phyloP scores from a whole-genome alignment of 2,329 filamentous ascomycete species.

The Penicillium italicum region DNA sequence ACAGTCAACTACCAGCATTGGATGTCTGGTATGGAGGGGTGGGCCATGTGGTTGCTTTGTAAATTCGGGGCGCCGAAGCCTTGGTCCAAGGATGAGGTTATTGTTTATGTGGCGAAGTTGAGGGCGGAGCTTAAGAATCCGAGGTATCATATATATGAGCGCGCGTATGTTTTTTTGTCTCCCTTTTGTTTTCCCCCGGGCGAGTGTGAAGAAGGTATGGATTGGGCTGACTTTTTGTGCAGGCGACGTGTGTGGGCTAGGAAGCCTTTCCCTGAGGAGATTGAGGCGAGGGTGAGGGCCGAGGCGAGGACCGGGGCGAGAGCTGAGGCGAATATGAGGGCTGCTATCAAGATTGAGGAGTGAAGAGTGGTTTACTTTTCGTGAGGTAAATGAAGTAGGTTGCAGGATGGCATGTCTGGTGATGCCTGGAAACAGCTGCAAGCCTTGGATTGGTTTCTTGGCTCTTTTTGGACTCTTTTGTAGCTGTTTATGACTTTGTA shows the following conservation, averaged over 20 bases:
- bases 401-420: neutral
- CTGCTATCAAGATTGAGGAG: neutral
- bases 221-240: neutral
- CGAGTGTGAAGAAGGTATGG: neutral
- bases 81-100: constrained; percentile 17
- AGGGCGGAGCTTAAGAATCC: constrained; percentile 21
- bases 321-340: neutral
- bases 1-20: constrained; percentile 28
- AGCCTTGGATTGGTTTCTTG: neutral
- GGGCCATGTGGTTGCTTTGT: constrained; percentile 28
- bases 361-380: neutral
- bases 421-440: neutral
- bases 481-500: neutral
- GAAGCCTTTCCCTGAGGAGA: neutral
- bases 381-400: neutral
- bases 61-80: constrained; percentile 22
- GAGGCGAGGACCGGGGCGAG: neutral
- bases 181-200: neutral
- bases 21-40: constrained; percentile 27
- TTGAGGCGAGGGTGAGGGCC: neutral
- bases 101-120: constrained; percentile 21
- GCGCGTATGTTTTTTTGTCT: constrained; percentile 12
- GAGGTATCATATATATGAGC: constrained; percentile 18
- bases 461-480: neutral
- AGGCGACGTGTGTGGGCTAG: constrained; percentile 21